Percentiles rank a stretch among this genome's conserved stretches.
Evolutionary conservation across 257 asterid genomes (phyloP).

Genomic region (Avicennia marina): DNA sequence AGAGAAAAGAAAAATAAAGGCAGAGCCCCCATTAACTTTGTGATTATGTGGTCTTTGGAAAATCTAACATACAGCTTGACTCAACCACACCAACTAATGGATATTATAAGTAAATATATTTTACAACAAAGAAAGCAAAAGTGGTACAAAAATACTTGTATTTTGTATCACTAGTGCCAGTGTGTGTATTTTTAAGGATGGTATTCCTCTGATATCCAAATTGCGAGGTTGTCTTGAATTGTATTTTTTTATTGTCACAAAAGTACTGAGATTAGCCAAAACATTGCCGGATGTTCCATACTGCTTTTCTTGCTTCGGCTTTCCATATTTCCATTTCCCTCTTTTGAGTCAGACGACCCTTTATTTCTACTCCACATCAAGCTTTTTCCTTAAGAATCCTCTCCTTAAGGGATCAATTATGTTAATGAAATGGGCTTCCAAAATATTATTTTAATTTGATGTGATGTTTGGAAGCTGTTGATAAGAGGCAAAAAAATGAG

Average conservation of each 20-base stretch:
- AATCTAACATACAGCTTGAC: slow-evolving; percentile 22
- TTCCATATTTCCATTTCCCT: slow-evolving; percentile 7
- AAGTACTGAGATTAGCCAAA: slow-evolving; percentile 22
- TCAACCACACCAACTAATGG: slow-evolving; percentile 23
- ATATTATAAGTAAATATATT: background rate
- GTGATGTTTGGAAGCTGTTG: background rate
- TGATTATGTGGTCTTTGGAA: slow-evolving; percentile 19
- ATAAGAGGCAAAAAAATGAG: background rate
- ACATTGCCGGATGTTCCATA: slow-evolving; percentile 4
- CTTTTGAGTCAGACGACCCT: slow-evolving; percentile 29
- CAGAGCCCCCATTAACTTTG: background rate
- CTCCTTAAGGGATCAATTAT: slow-evolving; percentile 5
- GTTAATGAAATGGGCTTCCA: background rate
- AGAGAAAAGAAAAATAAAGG: background rate
- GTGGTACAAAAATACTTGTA: background rate
- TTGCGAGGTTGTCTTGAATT: slow-evolving; percentile 24
- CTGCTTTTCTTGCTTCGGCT: slow-evolving; percentile 16
- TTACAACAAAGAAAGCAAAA: background rate
- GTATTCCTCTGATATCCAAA: slow-evolving; percentile 31
- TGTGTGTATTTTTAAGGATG: no score
- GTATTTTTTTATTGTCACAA: slow-evolving; percentile 20
- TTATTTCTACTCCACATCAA: slow-evolving; percentile 30
- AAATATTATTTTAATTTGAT: background rate
- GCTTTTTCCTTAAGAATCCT: slow-evolving; percentile 16
- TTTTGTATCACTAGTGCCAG: no score